Conservation (phyloP, 768 basidiomycete genomes). For the Macrolepiota fuliginosa region DNA sequence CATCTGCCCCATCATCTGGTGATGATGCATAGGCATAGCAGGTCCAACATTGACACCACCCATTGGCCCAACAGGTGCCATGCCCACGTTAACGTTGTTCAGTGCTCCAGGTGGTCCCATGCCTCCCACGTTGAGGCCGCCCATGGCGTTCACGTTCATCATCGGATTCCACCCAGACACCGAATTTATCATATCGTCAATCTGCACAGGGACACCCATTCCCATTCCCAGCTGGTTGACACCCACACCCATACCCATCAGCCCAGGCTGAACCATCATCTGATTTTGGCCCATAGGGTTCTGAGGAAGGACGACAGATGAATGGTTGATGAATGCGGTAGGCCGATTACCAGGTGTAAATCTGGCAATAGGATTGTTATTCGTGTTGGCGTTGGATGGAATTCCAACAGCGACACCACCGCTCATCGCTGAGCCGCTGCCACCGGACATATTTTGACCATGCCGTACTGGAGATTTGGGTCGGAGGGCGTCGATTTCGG, state of each 20-base stretch:
- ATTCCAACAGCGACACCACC: slow-evolving; percentile 14
- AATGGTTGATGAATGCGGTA: slow-evolving; percentile 10
- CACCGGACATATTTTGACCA: slow-evolving; percentile 11
- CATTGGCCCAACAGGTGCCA: slow-evolving; percentile 14
- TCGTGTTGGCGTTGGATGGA: not conserved
- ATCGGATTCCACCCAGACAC: slow-evolving; percentile 21
- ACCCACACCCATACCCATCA: slow-evolving; percentile 32
- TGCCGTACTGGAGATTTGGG: slow-evolving; percentile 74
- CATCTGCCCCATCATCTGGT: slow-evolving; percentile 32
- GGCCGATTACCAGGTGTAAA: slow-evolving; percentile 10
- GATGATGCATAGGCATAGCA: slow-evolving; percentile 20
- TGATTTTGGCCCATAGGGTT: slow-evolving; percentile 26
- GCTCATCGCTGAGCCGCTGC: slow-evolving; percentile 11
- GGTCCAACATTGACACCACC: slow-evolving; percentile 16
- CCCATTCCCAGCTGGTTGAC: slow-evolving; percentile 19
- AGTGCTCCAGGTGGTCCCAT: slow-evolving; percentile 16
- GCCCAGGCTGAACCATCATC: slow-evolving; percentile 27
- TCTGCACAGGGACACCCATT: slow-evolving; percentile 18
- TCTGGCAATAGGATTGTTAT: slow-evolving; percentile 3
- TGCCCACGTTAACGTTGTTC: slow-evolving; percentile 11
- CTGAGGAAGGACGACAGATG: slow-evolving; percentile 9
- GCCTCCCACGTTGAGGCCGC: slow-evolving; percentile 18
- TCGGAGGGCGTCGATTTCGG: slow-evolving; percentile 80
- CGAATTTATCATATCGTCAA: slow-evolving; percentile 18
- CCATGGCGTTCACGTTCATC: slow-evolving; percentile 18